Conservation (phyloP, 2,329 filamentous ascomycete genomes). For the Colletotrichum karsti region DNA sequence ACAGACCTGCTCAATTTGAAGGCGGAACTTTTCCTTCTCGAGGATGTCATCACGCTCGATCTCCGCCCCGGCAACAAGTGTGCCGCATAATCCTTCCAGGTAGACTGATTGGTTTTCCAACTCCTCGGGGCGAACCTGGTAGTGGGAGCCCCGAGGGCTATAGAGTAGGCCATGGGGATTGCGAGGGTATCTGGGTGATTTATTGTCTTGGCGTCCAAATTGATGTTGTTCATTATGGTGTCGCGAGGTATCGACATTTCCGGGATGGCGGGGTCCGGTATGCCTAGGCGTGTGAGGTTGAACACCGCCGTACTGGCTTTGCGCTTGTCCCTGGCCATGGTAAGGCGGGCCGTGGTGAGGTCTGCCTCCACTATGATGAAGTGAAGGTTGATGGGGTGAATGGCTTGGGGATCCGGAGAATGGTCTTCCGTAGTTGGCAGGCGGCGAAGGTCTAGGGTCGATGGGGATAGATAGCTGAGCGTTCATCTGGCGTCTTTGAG, state of each 20-base stretch:
- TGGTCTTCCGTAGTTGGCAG: conserved; percentile 37
- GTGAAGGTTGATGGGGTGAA: conserved; percentile 30
- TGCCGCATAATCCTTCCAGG: conserved; percentile 58
- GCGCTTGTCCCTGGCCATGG: conserved; percentile 1
- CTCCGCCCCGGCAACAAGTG: conserved; percentile 64
- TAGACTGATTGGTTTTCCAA: conserved; percentile 55
- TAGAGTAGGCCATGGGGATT: conserved; percentile 39
- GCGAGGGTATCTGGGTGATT: conserved; percentile 5
- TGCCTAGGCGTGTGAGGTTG: conserved; percentile 34
- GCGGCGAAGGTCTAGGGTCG: conserved; percentile 50
- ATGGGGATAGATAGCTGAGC: conserved; percentile 66
- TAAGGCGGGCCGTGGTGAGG: neutral
- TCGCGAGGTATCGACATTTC: neutral
- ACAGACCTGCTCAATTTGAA: conserved; percentile 71
- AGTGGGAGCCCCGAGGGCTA: conserved; percentile 37
- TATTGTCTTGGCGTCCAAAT: conserved; percentile 2
- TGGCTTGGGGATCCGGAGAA: conserved; percentile 40
- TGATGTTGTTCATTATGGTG: conserved; percentile 4
- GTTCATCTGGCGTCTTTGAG: conserved; percentile 70
- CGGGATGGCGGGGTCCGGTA: conserved; percentile 33
- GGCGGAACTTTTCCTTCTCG: conserved; percentile 77
- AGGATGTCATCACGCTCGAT: conserved; percentile 71
- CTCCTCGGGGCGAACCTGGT: conserved; percentile 49
- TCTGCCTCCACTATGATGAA: neutral
- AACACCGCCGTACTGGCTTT: neutral